phyloP scores from a whole-genome alignment of 306 rosid genomes.

The Cucurbita maxima region DNA sequence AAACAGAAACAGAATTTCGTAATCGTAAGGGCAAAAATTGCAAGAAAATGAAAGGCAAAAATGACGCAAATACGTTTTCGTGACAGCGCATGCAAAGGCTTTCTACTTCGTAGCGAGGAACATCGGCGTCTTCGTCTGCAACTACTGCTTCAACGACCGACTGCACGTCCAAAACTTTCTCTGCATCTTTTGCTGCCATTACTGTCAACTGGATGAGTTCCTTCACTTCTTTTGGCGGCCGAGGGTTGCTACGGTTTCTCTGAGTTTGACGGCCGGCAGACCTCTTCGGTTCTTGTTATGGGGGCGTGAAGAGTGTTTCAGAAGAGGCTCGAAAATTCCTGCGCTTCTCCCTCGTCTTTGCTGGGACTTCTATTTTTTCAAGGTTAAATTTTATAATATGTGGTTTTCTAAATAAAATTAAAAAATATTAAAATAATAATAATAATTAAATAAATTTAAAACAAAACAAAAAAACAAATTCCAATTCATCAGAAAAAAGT shows the following conservation, averaged over 20 bases:
- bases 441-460: too few species aligned
- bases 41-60: conserved; percentile 4
- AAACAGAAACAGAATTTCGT: neutral
- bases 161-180: conserved; percentile 56
- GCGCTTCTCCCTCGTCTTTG: neutral
- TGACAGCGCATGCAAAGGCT: conserved; percentile 92
- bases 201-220: neutral
- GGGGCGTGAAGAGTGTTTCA: neutral
- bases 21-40: neutral
- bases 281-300: neutral
- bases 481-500: too few species aligned
- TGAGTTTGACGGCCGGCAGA: neutral
- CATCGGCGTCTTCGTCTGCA: conserved; percentile 34
- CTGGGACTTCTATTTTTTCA: neutral
- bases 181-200: conserved; percentile 11
- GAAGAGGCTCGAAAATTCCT: neutral
- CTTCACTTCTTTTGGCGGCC: neutral
- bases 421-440: too few species aligned
- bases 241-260: neutral
- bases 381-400: too few species aligned
- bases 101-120: conserved; percentile 60
- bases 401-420: too few species aligned
- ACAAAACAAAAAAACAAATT: too few species aligned
- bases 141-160: conserved; percentile 79
- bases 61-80: conserved; percentile 30